Evolutionary conservation across 352 stramenopile genomes (phyloP).

Genomic region (Phytophthora tentaculata): DNA sequence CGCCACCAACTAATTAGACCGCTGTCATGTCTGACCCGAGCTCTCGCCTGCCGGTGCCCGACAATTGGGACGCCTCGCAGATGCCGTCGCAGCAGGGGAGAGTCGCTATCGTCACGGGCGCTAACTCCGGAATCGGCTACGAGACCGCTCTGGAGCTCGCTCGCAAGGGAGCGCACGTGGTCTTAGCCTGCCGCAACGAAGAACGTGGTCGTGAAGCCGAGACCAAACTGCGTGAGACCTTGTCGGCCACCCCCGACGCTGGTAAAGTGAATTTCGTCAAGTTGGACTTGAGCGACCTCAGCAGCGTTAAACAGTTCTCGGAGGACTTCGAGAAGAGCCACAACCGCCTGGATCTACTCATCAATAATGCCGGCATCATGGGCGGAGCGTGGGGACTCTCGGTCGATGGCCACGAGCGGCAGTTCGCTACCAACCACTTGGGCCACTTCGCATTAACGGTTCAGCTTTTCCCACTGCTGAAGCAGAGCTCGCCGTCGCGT

Average conservation of each 20-base stretch:
- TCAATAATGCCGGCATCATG: conserved; percentile 74
- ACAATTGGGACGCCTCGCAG: conserved; percentile 34
- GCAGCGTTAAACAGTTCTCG: conserved; percentile 49
- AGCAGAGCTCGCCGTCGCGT: conserved; percentile 23
- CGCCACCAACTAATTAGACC: neutral
- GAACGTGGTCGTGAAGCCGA: conserved; percentile 24
- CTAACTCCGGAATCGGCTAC: conserved; percentile 53
- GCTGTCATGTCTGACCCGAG: conserved; percentile 10
- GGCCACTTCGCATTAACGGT: conserved; percentile 61
- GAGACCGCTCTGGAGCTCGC: conserved; percentile 43
- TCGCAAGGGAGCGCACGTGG: conserved; percentile 39
- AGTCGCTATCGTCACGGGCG: conserved; percentile 44
- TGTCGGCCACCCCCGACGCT: neutral
- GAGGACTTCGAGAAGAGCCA: conserved; percentile 30
- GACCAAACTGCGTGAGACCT: conserved; percentile 7
- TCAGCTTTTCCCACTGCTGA: conserved; percentile 44
- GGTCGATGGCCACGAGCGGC: conserved; percentile 49
- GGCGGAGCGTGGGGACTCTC: conserved; percentile 35
- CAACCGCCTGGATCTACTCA: conserved; percentile 51
- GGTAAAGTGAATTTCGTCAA: conserved; percentile 46
- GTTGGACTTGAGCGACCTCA: conserved; percentile 49
- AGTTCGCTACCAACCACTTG: conserved; percentile 74
- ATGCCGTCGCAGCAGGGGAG: conserved; percentile 36
- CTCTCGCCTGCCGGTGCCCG: conserved; percentile 9
- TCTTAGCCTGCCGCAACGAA: conserved; percentile 47